Base-by-base conservation (phyloP, 306 rosid species). In the Lathyrus aphaca region DNA sequence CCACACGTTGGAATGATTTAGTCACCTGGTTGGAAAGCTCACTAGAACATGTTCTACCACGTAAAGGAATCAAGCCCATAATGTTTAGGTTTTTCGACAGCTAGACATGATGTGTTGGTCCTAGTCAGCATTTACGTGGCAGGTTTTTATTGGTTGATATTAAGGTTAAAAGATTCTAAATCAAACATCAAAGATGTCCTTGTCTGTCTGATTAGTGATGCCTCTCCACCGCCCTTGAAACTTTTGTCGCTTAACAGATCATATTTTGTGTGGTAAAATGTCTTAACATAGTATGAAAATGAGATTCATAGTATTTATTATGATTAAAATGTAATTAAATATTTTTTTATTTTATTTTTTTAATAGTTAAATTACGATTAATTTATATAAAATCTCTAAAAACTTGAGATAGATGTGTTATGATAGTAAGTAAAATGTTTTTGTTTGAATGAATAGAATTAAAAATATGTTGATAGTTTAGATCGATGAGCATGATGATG, bases 141-240 rank as follows among this genome's bases (percentile, higher is more conserved):
- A 1, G 0, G 0, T 0, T 8, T 1, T 8, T 15, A 76, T 53
- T 72, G 72, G 84, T 11, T 0, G 5, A 12, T 10, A 10, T 58
- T 10, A 21, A 40, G 70, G 35, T 55, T 63, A 74, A 56, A 10
- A 10, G 62, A 17, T 61, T 27, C 6, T 43, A 71, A n/a, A 44
- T 45, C 15, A 46, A 15, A 35, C 39, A 35, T 46, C 11, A 48
- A 15, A 15, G 11, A 48, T 48, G 23, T 8, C 8, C 11, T 17
- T 8, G 68, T 23, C 37, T 60, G 67, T 39, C 77, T 61, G 62
- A 65, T 65, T 17, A 10, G 76, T 65, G 80, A 79, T 79, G 65
- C 58, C 64, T 60, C 81, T 65, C 83, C 90, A 82, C 87, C 90
- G 87, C 60, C 84, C 67, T 43, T 81, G 71, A 51, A 77, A 77